Conservation (phyloP, 495 filamentous ascomycete species). For the Daldinia loculata region DNA sequence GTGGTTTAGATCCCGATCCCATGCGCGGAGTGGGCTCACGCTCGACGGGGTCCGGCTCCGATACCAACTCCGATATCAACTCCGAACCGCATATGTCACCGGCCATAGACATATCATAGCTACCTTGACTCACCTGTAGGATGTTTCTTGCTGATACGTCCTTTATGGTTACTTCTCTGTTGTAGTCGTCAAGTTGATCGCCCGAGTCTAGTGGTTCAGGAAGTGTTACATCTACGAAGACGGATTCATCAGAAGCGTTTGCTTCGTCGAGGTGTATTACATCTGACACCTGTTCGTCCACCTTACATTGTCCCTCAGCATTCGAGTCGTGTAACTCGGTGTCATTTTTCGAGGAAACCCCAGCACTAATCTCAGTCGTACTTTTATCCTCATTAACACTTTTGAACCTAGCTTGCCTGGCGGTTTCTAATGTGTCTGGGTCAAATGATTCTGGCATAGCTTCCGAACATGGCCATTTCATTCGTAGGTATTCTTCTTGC, state of each 20-base stretch:
- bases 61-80: background rate
- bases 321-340: background rate
- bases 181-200: slow-evolving; percentile 14
- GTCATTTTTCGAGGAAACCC: background rate
- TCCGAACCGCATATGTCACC: background rate
- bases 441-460: slow-evolving; percentile 32
- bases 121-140: background rate
- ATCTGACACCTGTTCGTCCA: background rate
- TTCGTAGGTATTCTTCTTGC: slow-evolving; percentile 30
- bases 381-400: background rate
- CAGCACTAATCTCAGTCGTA: background rate
- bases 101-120: background rate
- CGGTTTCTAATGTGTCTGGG: slow-evolving; percentile 20
- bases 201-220: slow-evolving; percentile 18
- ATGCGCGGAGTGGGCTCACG: slow-evolving; percentile 32
- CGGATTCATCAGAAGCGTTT: background rate
- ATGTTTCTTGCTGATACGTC: background rate
- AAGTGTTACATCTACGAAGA: background rate
- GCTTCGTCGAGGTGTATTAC: background rate
- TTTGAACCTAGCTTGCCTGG: background rate
- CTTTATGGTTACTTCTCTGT: slow-evolving; percentile 1
- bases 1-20: slow-evolving; percentile 39
- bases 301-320: background rate
- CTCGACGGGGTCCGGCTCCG: background rate
- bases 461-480: slow-evolving; percentile 31